Conservation (phyloP, 352 stramenopile genomes). For the Achlya hypogyna region DNA sequence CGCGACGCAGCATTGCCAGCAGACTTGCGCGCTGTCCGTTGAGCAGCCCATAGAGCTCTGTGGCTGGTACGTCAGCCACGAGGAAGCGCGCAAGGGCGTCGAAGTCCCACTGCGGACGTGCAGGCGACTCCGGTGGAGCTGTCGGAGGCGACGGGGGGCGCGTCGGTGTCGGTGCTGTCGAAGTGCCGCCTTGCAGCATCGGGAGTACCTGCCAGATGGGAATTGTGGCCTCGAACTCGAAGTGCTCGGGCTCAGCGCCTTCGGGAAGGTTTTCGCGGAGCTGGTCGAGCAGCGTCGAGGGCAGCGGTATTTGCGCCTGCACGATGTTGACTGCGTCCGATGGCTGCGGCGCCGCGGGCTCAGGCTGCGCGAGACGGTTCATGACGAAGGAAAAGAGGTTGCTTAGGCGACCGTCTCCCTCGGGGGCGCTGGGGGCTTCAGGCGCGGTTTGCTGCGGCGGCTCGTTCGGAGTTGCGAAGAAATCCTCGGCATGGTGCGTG, state of each 20-base stretch:
- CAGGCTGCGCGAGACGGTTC: neutral
- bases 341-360: neutral
- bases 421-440: neutral
- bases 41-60: slow-evolving; percentile 47
- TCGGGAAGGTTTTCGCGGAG: neutral
- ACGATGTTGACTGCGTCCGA: neutral
- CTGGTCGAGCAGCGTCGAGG: neutral
- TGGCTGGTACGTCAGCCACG: slow-evolving; percentile 34
- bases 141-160: neutral
- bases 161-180: neutral
- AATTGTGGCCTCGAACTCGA: slow-evolving; percentile 20
- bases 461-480: neutral
- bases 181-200: neutral
- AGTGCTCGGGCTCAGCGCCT: neutral
- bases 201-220: slow-evolving; percentile 9
- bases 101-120: slow-evolving; percentile 40
- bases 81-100: slow-evolving; percentile 42
- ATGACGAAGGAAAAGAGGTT: neutral
- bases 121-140: neutral
- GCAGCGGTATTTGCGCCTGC: neutral
- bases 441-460: neutral
- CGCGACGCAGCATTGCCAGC: slow-evolving; percentile 43
- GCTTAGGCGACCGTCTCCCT: neutral
- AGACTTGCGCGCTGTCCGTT: slow-evolving; percentile 36
- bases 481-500: neutral